Evolutionary conservation across 225 moss, liverwort and hornwort genomes (phyloP), one percentile per base, ranked within the genome.

Genomic region (Asterella californica): DNA sequence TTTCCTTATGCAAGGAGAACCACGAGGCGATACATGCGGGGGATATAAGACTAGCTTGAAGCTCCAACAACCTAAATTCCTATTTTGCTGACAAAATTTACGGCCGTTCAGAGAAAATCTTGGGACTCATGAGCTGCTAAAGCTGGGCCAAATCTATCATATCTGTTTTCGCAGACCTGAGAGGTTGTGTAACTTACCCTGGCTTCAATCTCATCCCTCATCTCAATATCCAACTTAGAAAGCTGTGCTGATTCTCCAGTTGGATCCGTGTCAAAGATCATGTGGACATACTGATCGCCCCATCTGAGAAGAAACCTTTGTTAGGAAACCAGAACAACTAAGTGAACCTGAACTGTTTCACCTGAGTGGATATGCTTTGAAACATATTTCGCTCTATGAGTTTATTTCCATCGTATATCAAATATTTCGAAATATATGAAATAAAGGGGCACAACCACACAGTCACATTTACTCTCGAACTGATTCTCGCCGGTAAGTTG

Each of bases 191-290:
- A 45, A 15, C 76, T 30, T 88, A 99, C 97, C 88, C 94, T 87
- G 71, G 90, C 89, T 89, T 95, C 99, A 78, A 95, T 87, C 86
- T 99, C 95, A 80, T 95, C 88, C 62, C 95, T 87, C 55, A 90
- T 88, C 62, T 92, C 93, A 76, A 89, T 87, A 73, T 93, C 94
- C 80, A 94, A 85, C 81, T 99, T 93, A 0, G 92, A 82, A 78
- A 94, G 87, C 78, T 90, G 85, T 81, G 93, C 91, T 22, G 93
- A 89, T 83, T 99, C 99, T 22, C 91, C 90, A 82, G 92, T 86
- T 75, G 95, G 95, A 85, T 99, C 99, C 50, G 95, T 88, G 70
- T 99, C 99, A 83, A 99, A 99, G 57, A 99, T 90, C 93, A 99
- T 93, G 62, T 99, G 99, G 79, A 99, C 95, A 87, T 90, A 99